A percentile compares a stretch with the other conserved stretches of the same genome.
phyloP scores from a whole-genome alignment of 192 early-diverging fungal species.

The Coemansia aciculifera region DNA sequence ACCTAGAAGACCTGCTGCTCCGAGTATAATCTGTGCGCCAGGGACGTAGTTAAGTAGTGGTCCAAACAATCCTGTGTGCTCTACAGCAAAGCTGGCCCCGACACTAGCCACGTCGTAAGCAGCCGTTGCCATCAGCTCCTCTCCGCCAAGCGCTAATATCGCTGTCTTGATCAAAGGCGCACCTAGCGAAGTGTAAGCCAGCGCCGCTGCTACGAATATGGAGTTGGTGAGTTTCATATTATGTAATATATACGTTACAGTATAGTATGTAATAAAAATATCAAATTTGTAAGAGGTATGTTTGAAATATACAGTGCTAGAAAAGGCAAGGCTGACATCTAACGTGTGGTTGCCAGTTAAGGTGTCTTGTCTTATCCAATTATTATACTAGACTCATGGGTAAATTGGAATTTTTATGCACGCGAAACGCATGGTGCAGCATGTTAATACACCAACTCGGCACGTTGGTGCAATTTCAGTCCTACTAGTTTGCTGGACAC shows the following conservation, averaged over 20 bases:
- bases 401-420: not conserved
- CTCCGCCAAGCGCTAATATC: conserved; percentile 25
- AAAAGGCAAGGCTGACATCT: not conserved
- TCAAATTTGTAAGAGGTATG: not conserved
- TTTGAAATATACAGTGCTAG: not conserved
- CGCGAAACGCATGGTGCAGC: not conserved
- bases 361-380: not conserved
- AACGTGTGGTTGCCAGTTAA: not conserved
- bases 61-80: conserved; percentile 36
- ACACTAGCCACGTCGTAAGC: conserved; percentile 44
- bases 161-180: conserved; percentile 43
- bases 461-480: not conserved
- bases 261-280: not conserved
- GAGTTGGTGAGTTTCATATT: not conserved
- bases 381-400: not conserved
- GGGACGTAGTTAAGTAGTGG: conserved; percentile 40
- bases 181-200: conserved; percentile 1
- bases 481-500: not conserved
- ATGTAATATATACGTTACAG: conserved; percentile 1
- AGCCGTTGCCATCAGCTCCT: conserved; percentile 27
- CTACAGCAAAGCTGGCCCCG: conserved; percentile 45
- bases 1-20: conserved; percentile 36
- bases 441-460: conserved; percentile 1
- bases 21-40: conserved; percentile 28
- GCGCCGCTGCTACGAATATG: not conserved